Percentiles rank a stretch among this genome's conserved stretches.
Evolutionary conservation across 331 rosid genomes (phyloP).

Genomic region (Malus hybrid): DNA sequence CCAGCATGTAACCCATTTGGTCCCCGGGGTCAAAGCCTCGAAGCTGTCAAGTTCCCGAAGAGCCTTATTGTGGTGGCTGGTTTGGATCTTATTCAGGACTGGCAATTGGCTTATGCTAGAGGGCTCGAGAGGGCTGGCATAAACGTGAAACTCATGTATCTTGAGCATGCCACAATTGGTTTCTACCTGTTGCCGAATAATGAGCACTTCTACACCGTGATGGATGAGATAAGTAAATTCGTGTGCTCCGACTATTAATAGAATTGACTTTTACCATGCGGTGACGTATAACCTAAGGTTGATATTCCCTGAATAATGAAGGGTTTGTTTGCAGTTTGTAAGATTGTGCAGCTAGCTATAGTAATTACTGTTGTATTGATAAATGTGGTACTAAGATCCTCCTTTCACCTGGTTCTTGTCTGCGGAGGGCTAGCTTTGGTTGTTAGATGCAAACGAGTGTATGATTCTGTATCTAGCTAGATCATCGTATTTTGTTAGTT

Average conservation of each 20-base stretch:
- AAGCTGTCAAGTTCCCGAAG: constrained; percentile 69
- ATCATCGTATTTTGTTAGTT: constrained; percentile 24
- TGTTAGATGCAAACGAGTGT: constrained; percentile 9
- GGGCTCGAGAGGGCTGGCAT: constrained; percentile 80
- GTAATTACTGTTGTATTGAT: constrained; percentile 43
- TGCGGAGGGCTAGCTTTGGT: constrained; percentile 22
- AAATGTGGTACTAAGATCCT: constrained; percentile 35
- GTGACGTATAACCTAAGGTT: constrained; percentile 36
- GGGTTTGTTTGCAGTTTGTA: constrained; percentile 39
- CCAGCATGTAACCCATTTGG: constrained; percentile 95
- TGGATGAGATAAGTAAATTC: constrained; percentile 83
- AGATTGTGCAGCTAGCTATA: constrained; percentile 61
- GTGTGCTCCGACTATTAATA: constrained; percentile 61
- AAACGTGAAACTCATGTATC: constrained; percentile 52
- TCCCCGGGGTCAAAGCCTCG: constrained; percentile 50
- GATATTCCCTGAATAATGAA: constrained; percentile 18
- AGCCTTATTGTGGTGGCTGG: constrained; percentile 97
- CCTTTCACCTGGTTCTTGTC: constrained; percentile 31
- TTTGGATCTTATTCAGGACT: constrained; percentile 85
- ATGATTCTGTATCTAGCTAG: constrained; percentile 48
- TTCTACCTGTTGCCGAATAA: constrained; percentile 89
- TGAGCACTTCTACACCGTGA: constrained; percentile 67
- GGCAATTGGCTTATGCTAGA: constrained; percentile 85
- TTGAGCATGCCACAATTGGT: constrained; percentile 85
- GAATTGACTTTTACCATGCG: constrained; percentile 39